Evolutionary conservation across 768 basidiomycete species (phyloP), one percentile per base, ranked within the genome.

Genomic region (Leccinum barrowsii): DNA sequence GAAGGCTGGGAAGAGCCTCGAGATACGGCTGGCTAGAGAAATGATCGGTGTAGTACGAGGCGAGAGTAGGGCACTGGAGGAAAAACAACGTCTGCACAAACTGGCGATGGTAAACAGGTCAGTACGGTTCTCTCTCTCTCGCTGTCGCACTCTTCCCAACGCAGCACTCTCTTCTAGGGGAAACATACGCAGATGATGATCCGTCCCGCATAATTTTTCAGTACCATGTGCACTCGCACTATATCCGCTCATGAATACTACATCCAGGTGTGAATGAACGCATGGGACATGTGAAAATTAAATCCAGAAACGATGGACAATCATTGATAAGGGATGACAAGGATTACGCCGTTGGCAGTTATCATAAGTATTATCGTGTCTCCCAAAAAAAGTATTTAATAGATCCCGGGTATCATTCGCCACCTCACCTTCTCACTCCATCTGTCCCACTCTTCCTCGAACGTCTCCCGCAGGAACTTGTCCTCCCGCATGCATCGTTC

Each of bases 61-160:
- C 17, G 79, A 81, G 4, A 83, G 83, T 47, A 74, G 76, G 37
- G 86, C 83, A 32, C 68, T 91, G 58, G 79, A 77, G 52, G 80
- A 80, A 71, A 88, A 92, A 72, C 75, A 77, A 61, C 79, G 83
- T 50, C 66, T 81, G 44, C 92, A 94, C 67, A 82, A 77, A 63
- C 65, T 82, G 55, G 93, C 89, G 2, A 87, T 89, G 80, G 80
- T 87, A 28, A 90, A 90, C 70, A 85, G 90, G 90, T 90, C 55
- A 59, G 87, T 77, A 1, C 11, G 5, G 19, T 21, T n/a, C n/a
- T 7, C 26, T 28, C 1, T 19, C 12, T 7, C 15, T 51, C 3
- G 22, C 13, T 5, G 5, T 5, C 21, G 11, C 47, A n/a, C 7
- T 53, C 32, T 15, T 19, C 11, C 57, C 19, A 15, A 37, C 34